Base-by-base conservation (phyloP, 1,139 yeast genomes). In the Pneumocystis carinii region DNA sequence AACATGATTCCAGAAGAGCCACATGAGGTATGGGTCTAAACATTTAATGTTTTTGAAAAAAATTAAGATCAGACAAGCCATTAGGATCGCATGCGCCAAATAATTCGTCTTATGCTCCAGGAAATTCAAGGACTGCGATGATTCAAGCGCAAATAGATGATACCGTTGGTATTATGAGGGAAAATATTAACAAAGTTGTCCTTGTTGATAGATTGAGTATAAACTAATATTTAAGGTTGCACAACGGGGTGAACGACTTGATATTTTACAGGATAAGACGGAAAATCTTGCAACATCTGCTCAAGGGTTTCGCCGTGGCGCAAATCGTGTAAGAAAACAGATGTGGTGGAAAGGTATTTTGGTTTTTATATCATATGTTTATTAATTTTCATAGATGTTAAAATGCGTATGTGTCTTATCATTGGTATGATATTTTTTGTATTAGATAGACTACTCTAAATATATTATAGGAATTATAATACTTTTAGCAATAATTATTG, bases 151-250 rank as follows among this genome's bases (percentile, higher is more conserved):
- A 90, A 80, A 89, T 90, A 74, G 95, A 90, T 74, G 97, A 89
- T 73, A 90, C 99, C 35, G 97, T 94, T 59, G 97, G 96, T 41
- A 87, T 90, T 73, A 94, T 92, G 98, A 83, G 97, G 76, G 96
- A 92, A 71, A 92, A 94, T 78, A 89, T 92, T 77, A 90, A 90
- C 77, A 89, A 90, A 73, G 55, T 48, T 10, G 19, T 48, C 96
- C 90, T 12, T 48, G 14, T 24, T 48, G 12, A 5, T 12, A 48
- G 27, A 48, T 48, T 48, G 27, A 24, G 10, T 14, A 24, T 48
- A 24, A 24, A 24, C 15, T 48, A 48, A 48, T 24, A 14, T 48
- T 19, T 48, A 48, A 48, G 55, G 67, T 65, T 6, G 66, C 67
- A n/a, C 66, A 65, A 36, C 63, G 90, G 74, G 98, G 98, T 68